Conservation (phyloP, 2,329 filamentous ascomycete species). For the Microsporum canis region DNA sequence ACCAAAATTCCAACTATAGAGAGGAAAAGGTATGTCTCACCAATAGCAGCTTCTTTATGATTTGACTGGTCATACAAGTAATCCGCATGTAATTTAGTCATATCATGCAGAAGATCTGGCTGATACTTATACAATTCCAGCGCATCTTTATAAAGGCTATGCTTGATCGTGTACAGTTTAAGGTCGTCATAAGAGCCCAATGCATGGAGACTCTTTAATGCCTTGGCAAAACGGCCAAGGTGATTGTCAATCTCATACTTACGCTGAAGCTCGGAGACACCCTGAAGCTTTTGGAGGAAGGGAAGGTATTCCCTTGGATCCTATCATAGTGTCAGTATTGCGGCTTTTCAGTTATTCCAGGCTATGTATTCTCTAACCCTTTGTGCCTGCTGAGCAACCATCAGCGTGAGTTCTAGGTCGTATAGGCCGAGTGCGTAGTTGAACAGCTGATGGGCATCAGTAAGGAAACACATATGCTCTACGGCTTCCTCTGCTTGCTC, state of each 20-base stretch:
- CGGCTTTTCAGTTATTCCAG: background rate
- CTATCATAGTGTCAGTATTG: conserved; percentile 17
- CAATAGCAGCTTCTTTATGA: conserved; percentile 73
- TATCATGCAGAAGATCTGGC: conserved; percentile 48
- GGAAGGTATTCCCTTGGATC: conserved; percentile 92
- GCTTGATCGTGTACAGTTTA: conserved; percentile 63
- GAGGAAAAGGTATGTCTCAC: conserved; percentile 19
- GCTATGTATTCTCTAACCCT: conserved; percentile 38
- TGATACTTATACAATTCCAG: conserved; percentile 79
- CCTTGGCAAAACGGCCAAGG: conserved; percentile 64
- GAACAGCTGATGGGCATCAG: conserved; percentile 84
- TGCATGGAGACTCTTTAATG: conserved; percentile 62
- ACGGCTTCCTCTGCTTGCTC: conserved; percentile 75
- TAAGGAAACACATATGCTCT: conserved; percentile 94
- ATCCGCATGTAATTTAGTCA: conserved; percentile 69
- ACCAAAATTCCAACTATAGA: background rate
- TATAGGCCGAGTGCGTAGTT: conserved; percentile 85
- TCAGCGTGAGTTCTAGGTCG: conserved; percentile 74
- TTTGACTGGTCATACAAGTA: conserved; percentile 63
- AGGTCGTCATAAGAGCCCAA: conserved; percentile 68
- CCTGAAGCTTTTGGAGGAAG: conserved; percentile 78
- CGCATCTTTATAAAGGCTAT: conserved; percentile 66
- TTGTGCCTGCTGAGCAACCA: conserved; percentile 92
- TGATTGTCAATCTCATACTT: conserved; percentile 83
- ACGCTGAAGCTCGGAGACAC: conserved; percentile 57